Percentiles rank a stretch among this genome's conserved stretches.
Evolutionary conservation across 2,329 filamentous ascomycete genomes (phyloP).

Genomic region (Ceratocystiopsis minuta): DNA sequence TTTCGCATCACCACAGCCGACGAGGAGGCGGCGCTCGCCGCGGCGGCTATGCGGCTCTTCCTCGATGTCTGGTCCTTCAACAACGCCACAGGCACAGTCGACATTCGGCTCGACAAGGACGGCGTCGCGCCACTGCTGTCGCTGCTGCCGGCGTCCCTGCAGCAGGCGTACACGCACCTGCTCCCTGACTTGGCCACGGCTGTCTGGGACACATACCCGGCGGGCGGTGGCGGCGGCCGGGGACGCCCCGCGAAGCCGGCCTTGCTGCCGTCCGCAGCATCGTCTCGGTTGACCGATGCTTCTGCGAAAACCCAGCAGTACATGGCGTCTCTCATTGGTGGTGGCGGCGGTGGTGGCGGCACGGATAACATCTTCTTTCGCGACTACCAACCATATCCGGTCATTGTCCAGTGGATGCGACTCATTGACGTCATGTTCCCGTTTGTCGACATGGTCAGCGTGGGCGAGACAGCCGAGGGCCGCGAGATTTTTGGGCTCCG

Average conservation of each 20-base stretch:
- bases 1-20: conserved; percentile 58
- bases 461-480: conserved; percentile 78
- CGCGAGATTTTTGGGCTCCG: conserved; percentile 70
- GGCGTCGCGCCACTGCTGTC: conserved; percentile 62
- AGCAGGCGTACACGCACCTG: conserved; percentile 51
- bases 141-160: conserved; percentile 58
- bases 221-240: conserved; percentile 1
- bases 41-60: conserved; percentile 56
- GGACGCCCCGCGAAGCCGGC: conserved; percentile 15
- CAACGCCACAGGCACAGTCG: conserved; percentile 48
- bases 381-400: conserved; percentile 76
- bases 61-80: conserved; percentile 85
- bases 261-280: conserved; percentile 3
- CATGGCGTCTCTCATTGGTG: conserved; percentile 2
- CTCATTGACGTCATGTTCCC: conserved; percentile 82
- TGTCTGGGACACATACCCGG: conserved; percentile 59
- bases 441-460: conserved; percentile 45
- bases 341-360: conserved; percentile 7
- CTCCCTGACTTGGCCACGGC: conserved; percentile 66
- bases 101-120: conserved; percentile 61
- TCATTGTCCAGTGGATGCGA: conserved; percentile 56
- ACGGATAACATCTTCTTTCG: conserved; percentile 72
- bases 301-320: too few relatives aligned
- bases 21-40: conserved; percentile 53
- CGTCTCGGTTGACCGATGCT: too few relatives aligned